phyloP scores from a whole-genome alignment of 2,329 filamentous ascomycete genomes.

The Hyphodiscus sp. region DNA sequence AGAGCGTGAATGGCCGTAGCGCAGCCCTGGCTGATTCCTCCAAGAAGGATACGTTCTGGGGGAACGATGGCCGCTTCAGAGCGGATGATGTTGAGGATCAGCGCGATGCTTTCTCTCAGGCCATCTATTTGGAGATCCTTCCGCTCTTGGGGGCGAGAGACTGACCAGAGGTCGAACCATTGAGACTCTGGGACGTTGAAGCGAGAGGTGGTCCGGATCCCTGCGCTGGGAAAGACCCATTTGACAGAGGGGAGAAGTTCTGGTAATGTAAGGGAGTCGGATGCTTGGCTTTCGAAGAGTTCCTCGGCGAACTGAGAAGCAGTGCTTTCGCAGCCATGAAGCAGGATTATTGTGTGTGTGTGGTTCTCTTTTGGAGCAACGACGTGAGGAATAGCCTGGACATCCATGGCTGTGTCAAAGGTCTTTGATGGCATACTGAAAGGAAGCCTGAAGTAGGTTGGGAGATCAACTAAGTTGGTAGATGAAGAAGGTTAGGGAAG shows the following conservation, averaged over 20 bases:
- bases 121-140: conserved; percentile 39
- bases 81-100: conserved; percentile 30
- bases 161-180: conserved; percentile 47
- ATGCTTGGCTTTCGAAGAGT: conserved; percentile 34
- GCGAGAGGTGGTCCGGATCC: conserved; percentile 21
- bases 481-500: background rate
- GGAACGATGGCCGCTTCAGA: background rate
- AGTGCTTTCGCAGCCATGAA: conserved; percentile 39
- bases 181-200: conserved; percentile 31
- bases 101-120: conserved; percentile 33
- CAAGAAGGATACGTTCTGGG: background rate
- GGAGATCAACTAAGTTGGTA: background rate
- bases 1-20: conserved; percentile 35
- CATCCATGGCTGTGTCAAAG: background rate
- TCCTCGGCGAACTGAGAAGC: conserved; percentile 35
- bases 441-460: background rate
- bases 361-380: background rate
- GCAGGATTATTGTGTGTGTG: conserved; percentile 38
- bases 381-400: background rate
- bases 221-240: conserved; percentile 20
- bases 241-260: conserved; percentile 15
- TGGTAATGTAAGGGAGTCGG: conserved; percentile 11
- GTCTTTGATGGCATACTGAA: background rate
- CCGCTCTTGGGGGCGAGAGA: conserved; percentile 33
- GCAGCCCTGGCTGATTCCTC: conserved; percentile 35